A percentile compares a stretch with the other conserved stretches of the same genome.
Conservation (phyloP, 768 basidiomycete genomes). For the Leccinellum albellum region DNA sequence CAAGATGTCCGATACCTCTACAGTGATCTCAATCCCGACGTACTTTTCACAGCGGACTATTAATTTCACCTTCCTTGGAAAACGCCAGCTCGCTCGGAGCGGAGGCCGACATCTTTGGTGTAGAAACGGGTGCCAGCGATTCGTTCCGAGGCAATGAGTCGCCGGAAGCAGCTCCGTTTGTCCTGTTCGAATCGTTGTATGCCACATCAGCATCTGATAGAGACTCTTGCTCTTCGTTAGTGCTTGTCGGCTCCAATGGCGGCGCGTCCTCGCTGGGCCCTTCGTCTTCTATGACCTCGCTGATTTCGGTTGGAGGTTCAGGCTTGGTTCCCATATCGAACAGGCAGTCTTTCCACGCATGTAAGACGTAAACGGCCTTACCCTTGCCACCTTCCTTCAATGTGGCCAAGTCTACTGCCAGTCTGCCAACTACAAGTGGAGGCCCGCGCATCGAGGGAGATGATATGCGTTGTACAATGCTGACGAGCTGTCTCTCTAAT, state of each 20-base stretch:
- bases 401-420: slow-evolving; percentile 54
- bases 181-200: slow-evolving; percentile 11
- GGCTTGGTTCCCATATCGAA: slow-evolving; percentile 69
- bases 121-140: slow-evolving; percentile 1
- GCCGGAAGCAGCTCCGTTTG: slow-evolving; percentile 21
- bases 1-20: slow-evolving; percentile 41
- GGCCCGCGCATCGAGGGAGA: slow-evolving; percentile 29
- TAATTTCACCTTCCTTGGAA: slow-evolving; percentile 28
- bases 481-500: slow-evolving; percentile 51
- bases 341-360: slow-evolving; percentile 73
- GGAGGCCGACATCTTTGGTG: slow-evolving; percentile 2
- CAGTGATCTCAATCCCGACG: neutral
- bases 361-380: slow-evolving; percentile 70
- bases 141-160: slow-evolving; percentile 8
- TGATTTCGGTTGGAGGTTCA: slow-evolving; percentile 48
- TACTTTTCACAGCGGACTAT: neutral
- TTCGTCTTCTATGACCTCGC: slow-evolving; percentile 22
- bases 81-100: slow-evolving; percentile 12
- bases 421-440: slow-evolving; percentile 73
- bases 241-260: slow-evolving; percentile 6
- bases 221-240: slow-evolving; percentile 7
- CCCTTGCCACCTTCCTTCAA: slow-evolving; percentile 59
- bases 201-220: slow-evolving; percentile 2
- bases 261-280: slow-evolving; percentile 5
- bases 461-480: slow-evolving; percentile 50